These are phyloP conservation scores for Parascedosporium putredinis DNA, from an alignment of 2,329 filamentous ascomycete species.

Conservation along the genomic window DNA sequence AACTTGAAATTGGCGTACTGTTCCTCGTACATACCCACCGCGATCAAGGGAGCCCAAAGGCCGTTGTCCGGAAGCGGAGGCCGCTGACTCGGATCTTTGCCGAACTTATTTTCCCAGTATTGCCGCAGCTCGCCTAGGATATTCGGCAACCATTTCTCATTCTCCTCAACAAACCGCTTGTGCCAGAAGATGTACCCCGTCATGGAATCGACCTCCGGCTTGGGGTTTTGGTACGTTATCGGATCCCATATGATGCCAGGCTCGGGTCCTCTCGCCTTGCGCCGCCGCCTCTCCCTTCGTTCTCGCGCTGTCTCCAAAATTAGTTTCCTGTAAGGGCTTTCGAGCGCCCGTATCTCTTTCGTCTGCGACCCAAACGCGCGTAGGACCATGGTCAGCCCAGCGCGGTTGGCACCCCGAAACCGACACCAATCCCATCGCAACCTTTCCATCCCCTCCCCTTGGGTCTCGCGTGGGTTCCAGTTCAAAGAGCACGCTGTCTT, in stretches of 20 bases:
- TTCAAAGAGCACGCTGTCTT: constrained; percentile 8
- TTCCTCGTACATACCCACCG: constrained; percentile 16
- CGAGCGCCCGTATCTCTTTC: constrained; percentile 25
- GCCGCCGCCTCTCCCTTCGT: neutral
- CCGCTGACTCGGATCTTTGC: neutral
- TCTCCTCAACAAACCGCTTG: constrained; percentile 15
- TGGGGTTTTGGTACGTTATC: constrained; percentile 9
- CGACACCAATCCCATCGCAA: constrained; percentile 19
- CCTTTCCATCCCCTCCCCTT: neutral
- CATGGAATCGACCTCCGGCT: constrained; percentile 16
- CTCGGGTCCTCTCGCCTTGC: neutral
- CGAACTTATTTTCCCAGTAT: neutral
- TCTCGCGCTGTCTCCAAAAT: neutral
- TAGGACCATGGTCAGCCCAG: constrained; percentile 33
- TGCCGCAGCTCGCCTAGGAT: constrained; percentile 16
- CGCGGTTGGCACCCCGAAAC: constrained; percentile 32
- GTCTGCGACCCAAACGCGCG: constrained; percentile 22
- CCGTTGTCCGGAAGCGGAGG: constrained; percentile 18
- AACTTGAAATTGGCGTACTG: constrained; percentile 17
- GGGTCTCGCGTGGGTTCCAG: neutral
- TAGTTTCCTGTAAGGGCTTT: constrained; percentile 26
- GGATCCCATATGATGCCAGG: constrained; percentile 11
- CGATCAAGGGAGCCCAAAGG: constrained; percentile 19
- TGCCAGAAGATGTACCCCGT: constrained; percentile 21
- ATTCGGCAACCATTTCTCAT: constrained; percentile 14